phyloP scores from a whole-genome alignment of 2,329 filamentous ascomycete genomes.

The Cordyceps pruinosa region DNA sequence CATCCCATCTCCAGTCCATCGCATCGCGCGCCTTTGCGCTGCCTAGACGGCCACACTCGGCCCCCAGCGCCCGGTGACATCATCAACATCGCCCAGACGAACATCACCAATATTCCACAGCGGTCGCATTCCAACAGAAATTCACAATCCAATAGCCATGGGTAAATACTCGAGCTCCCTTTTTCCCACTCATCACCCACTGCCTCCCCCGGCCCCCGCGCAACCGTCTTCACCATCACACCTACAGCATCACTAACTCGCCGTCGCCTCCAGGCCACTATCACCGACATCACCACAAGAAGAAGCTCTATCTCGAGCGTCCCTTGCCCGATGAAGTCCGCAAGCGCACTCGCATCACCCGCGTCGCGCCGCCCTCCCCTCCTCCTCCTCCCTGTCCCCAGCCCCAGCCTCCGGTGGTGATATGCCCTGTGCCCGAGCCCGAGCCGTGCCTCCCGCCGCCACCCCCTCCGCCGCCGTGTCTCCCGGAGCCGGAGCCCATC shows the following conservation, averaged over 20 bases:
- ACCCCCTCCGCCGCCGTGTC: slow-evolving; percentile 17
- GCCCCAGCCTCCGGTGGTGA: slow-evolving; percentile 13
- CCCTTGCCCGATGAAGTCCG: slow-evolving; percentile 32
- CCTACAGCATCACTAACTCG: background rate
- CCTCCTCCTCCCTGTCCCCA: slow-evolving; percentile 23
- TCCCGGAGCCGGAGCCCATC: slow-evolving; percentile 25
- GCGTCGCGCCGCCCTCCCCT: slow-evolving; percentile 30
- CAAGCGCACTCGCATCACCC: slow-evolving; percentile 31
- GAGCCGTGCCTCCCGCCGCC: slow-evolving; percentile 17
- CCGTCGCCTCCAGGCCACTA: background rate
- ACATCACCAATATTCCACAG: background rate
- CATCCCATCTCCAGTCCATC: background rate
- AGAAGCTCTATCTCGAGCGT: slow-evolving; percentile 36
- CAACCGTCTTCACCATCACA: background rate
- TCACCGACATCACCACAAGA: slow-evolving; percentile 26
- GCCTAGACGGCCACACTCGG: background rate
- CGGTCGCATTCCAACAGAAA: background rate
- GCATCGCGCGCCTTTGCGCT: background rate
- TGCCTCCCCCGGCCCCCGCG: too few relatives aligned
- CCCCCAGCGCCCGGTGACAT: background rate
- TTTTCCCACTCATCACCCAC: too few relatives aligned
- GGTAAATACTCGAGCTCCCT: slow-evolving; percentile 16
- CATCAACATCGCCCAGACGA: too few relatives aligned
- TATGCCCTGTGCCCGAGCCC: slow-evolving; percentile 17
- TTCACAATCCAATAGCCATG: slow-evolving; percentile 13